Conservation (phyloP, 139 green algal genomes). For the Chlamydomonas applanata region DNA sequence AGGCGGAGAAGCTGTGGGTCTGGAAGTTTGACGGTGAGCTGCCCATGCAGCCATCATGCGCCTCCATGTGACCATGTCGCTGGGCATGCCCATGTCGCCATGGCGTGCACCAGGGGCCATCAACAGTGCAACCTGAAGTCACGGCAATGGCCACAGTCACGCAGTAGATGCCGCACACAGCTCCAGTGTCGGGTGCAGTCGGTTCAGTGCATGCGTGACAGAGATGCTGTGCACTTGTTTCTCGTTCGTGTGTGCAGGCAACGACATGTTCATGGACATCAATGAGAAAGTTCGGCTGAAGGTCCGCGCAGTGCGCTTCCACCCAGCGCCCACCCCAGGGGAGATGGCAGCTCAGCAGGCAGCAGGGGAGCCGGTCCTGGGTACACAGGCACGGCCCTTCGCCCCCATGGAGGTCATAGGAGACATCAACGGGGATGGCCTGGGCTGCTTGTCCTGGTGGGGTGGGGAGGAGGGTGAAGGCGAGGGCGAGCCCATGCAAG, state of each 20-base stretch:
- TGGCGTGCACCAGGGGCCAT: no score
- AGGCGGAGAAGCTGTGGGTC: slow-evolving; percentile 70
- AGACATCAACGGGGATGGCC: slow-evolving; percentile 69
- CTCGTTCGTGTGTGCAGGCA: slow-evolving; percentile 29
- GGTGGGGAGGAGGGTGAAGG: slow-evolving; percentile 24
- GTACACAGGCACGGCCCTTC: slow-evolving; percentile 47
- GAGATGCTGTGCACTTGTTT: not conserved
- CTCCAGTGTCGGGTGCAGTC: no score
- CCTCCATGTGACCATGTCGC: no score
- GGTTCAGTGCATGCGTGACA: no score
- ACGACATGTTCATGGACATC: slow-evolving; percentile 81
- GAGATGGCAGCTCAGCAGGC: not conserved
- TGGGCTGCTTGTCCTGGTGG: slow-evolving; percentile 78
- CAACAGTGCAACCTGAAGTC: no score
- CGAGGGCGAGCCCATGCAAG: no score
- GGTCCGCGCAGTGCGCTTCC: slow-evolving; percentile 36
- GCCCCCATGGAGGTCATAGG: slow-evolving; percentile 56
- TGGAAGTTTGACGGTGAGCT: slow-evolving; percentile 70
- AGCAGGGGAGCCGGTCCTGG: slow-evolving; percentile 27
- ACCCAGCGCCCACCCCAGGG: slow-evolving; percentile 27
- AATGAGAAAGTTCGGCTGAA: slow-evolving; percentile 33
- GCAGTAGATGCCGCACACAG: no score
- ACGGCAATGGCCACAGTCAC: no score
- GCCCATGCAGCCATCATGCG: no score
- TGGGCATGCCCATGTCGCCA: no score